These are phyloP conservation scores for Cornus suecica DNA, from an alignment of 148 eudicot species.

Conservation along the genomic window DNA sequence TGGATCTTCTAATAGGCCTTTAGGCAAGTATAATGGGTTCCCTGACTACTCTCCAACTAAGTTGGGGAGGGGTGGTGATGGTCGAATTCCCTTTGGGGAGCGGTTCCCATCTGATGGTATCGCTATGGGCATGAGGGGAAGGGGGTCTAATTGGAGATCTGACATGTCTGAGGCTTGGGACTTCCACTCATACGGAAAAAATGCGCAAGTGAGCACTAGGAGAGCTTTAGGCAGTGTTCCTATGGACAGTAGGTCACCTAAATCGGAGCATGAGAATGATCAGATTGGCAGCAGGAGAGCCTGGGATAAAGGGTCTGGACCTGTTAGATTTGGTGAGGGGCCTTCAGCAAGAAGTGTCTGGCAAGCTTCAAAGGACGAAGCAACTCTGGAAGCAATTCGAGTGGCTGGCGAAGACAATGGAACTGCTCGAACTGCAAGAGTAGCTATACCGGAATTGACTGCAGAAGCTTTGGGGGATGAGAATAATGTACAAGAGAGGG, in stretches of 20 bases:
- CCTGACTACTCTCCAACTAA: conserved; percentile 53
- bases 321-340: conserved; percentile 83
- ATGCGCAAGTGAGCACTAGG: conserved; percentile 54
- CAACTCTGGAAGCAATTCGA: conserved; percentile 91
- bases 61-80: conserved; percentile 50
- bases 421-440: conserved; percentile 55
- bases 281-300: conserved; percentile 62
- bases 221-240: conserved; percentile 54
- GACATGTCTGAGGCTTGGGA: conserved; percentile 64
- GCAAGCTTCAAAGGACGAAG: conserved; percentile 99
- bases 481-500: conserved; percentile 53
- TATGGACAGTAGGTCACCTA: conserved; percentile 63
- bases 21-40: conserved; percentile 67
- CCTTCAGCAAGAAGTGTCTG: conserved; percentile 98
- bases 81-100: conserved; percentile 60
- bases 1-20: conserved; percentile 61
- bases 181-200: conserved; percentile 58
- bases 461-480: conserved; percentile 72
- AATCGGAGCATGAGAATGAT: conserved; percentile 63
- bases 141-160: conserved; percentile 68
- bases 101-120: conserved; percentile 52
- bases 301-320: conserved; percentile 74
- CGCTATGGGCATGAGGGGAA: conserved; percentile 40
- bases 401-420: conserved; percentile 87
- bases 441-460: conserved; percentile 67